phyloP scores from a whole-genome alignment of 75 land plant species.

The Sequoia sempervirens region DNA sequence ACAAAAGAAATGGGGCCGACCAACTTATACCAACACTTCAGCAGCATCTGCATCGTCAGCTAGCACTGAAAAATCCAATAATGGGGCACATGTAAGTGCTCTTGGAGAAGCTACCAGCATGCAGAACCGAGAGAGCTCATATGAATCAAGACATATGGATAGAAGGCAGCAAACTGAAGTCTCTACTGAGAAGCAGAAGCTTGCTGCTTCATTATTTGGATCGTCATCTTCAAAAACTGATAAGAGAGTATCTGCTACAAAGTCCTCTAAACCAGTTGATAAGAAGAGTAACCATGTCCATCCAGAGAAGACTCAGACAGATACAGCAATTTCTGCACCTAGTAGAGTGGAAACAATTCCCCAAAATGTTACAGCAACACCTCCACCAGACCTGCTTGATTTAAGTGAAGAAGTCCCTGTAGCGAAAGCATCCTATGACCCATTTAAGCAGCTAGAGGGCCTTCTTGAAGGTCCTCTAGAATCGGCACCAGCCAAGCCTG shows the following conservation, averaged over 20 bases:
- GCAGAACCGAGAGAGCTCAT: conserved; percentile 25
- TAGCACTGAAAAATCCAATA: conserved; percentile 24
- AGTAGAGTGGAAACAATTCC: conserved; percentile 12
- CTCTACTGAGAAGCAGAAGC: conserved; percentile 77
- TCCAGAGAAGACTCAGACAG: conserved; percentile 9
- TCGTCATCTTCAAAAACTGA: conserved; percentile 45
- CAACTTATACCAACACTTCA: conserved; percentile 42
- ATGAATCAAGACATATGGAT: conserved; percentile 27
- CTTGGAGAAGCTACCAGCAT: conserved; percentile 10
- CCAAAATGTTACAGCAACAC: conserved; percentile 10
- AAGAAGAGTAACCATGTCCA: conserved; percentile 18
- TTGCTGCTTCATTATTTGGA: conserved; percentile 96
- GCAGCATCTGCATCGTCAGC: conserved; percentile 29
- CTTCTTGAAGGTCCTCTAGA: conserved; percentile 43
- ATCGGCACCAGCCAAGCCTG: conserved; percentile 17
- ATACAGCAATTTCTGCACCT: conserved; percentile 5
- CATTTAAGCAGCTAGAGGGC: conserved; percentile 78
- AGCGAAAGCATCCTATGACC: conserved; percentile 38
- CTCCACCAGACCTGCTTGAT: conserved; percentile 80
- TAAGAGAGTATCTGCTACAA: conserved; percentile 31
- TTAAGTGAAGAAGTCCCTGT: conserved; percentile 45
- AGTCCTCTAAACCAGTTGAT: conserved; percentile 11
- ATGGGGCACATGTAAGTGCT: conserved; percentile 34
- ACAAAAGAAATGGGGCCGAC: conserved; percentile 94
- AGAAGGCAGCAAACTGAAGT: conserved; percentile 48